Conservation (phyloP, 305 asterid genomes). For the Plantago rigida region DNA sequence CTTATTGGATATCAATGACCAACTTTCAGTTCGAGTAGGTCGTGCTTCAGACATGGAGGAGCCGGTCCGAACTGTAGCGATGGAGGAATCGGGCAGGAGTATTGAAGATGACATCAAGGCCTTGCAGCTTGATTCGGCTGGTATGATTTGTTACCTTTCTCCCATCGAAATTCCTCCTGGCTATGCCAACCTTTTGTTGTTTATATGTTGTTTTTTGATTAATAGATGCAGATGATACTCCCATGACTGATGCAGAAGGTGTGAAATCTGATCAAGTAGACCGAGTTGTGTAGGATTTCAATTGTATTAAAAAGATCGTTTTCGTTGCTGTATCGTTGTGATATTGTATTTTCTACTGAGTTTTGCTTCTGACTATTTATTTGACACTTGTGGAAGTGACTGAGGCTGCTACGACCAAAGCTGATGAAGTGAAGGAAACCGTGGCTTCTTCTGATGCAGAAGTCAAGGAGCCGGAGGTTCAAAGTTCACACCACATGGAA, state of each 20-base stretch:
- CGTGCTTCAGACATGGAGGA: not conserved
- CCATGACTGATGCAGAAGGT: conserved; percentile 1
- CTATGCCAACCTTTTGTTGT: not conserved
- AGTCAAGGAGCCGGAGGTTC: not conserved
- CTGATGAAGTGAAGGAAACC: not conserved
- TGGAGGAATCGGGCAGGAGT: conserved; percentile 14
- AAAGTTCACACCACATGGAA: not conserved
- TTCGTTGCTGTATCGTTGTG: not conserved
- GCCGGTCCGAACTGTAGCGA: not conserved
- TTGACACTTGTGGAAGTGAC: not conserved
- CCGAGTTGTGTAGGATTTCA: not conserved
- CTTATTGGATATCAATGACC: too few species aligned
- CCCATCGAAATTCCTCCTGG: not conserved
- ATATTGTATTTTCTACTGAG: not conserved
- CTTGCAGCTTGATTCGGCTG: conserved; percentile 80
- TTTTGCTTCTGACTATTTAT: not conserved
- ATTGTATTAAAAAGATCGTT: not conserved
- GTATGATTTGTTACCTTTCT: conserved; percentile 26
- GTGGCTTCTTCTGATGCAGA: not conserved
- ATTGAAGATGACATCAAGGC: conserved; percentile 86
- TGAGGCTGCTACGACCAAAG: not conserved
- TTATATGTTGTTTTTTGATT: not conserved
- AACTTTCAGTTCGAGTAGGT: too few species aligned
- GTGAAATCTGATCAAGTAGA: not conserved
- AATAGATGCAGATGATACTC: conserved; percentile 3